phyloP scores from a whole-genome alignment of 768 basidiomycete genomes.

The Pholiota molesta region DNA sequence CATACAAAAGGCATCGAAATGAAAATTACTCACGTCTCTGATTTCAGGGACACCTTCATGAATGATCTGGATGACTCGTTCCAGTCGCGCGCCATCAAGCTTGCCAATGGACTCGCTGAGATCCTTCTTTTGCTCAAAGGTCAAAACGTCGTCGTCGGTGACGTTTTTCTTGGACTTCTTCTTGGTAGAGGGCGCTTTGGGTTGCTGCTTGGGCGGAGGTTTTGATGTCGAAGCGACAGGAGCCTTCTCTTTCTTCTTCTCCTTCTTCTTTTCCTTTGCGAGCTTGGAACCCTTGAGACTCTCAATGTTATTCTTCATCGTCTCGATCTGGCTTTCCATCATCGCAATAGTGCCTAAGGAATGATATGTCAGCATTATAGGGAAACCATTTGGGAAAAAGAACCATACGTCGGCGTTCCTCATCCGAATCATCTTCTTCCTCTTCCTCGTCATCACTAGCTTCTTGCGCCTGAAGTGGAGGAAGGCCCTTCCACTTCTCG shows the following conservation, averaged over 20 bases:
- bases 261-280: conserved; percentile 71
- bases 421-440: conserved; percentile 68
- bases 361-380: conserved; percentile 18
- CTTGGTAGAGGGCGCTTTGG: conserved; percentile 41
- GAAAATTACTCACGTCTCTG: conserved; percentile 70
- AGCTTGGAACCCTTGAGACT: conserved; percentile 57
- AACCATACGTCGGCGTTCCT: conserved; percentile 69
- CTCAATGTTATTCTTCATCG: conserved; percentile 71
- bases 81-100: conserved; percentile 82
- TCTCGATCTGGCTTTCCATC: conserved; percentile 84
- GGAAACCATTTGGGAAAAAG: conserved; percentile 13
- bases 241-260: conserved; percentile 61
- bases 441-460: conserved; percentile 61
- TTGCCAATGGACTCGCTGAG: conserved; percentile 91
- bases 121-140: conserved; percentile 98
- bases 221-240: conserved; percentile 71
- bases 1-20: conserved; percentile 15
- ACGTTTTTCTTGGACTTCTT: conserved; percentile 70
- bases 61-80: conserved; percentile 93
- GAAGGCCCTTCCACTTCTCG: conserved; percentile 86
- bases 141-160: conserved; percentile 80
- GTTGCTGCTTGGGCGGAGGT: conserved; percentile 47
- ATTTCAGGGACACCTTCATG: conserved; percentile 93
- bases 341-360: conserved; percentile 61
- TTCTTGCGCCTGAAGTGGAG: conserved; percentile 64